A percentile compares a stretch with the other conserved stretches of the same genome.
Conservation (phyloP, 371 early-diverging fungal species). For the Rhizopus microsporus region DNA sequence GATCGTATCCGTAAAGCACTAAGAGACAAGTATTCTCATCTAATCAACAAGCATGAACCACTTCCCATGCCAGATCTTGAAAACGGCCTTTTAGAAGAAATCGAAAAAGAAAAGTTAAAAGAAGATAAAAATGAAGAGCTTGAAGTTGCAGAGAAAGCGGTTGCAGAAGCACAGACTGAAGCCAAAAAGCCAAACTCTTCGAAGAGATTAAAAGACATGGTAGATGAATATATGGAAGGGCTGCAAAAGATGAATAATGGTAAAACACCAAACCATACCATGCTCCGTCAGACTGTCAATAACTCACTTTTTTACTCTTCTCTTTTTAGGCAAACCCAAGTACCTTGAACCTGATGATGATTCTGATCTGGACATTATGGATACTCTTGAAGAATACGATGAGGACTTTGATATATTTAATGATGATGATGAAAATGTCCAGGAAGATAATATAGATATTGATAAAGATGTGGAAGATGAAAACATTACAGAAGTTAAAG, state of each 20-base stretch:
- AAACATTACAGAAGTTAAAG: too few relatives aligned
- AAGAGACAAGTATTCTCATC: conserved; percentile 6
- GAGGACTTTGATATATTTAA: conserved; percentile 19
- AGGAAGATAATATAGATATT: conserved; percentile 14
- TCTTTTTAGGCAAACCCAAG: neutral
- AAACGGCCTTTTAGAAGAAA: conserved; percentile 21
- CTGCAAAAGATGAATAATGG: conserved; percentile 6
- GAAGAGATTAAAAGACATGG: conserved; percentile 17
- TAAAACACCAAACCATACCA: conserved; percentile 71
- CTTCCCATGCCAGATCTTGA: conserved; percentile 7
- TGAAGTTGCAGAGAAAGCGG: conserved; percentile 5
- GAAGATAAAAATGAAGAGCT: neutral
- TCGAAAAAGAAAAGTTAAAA: conserved; percentile 21
- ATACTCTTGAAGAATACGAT: conserved; percentile 10
- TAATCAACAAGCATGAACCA: neutral
- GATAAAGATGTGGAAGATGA: neutral
- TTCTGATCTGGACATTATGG: conserved; percentile 7
- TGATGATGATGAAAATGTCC: conserved; percentile 12
- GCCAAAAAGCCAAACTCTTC: conserved; percentile 5
- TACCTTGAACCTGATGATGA: conserved; percentile 11
- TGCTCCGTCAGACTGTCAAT: conserved; percentile 66
- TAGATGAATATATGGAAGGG: conserved; percentile 26
- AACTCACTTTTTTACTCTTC: neutral
- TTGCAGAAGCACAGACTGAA: conserved; percentile 8
- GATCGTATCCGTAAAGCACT: conserved; percentile 13